Conservation (phyloP, 495 filamentous ascomycete species). For the Glonium stellatum region DNA sequence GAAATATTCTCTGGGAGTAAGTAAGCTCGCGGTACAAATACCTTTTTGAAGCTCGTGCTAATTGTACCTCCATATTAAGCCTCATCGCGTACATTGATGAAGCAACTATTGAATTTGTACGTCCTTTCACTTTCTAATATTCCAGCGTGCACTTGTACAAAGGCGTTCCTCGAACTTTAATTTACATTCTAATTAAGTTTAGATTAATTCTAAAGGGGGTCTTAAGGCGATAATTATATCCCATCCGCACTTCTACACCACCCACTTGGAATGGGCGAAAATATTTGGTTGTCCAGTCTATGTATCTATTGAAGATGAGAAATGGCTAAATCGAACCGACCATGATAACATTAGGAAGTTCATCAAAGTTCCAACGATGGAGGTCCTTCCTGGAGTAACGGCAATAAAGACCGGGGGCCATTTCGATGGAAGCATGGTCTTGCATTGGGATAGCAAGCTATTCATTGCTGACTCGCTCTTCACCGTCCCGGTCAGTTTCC, state of each 20-base stretch:
- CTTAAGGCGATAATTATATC: constrained; percentile 68
- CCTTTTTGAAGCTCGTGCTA: too few species aligned
- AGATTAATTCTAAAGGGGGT: constrained; percentile 45
- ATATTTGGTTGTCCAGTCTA: constrained; percentile 60
- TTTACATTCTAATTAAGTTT: constrained; percentile 2
- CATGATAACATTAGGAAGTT: constrained; percentile 36
- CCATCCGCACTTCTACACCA: constrained; percentile 73
- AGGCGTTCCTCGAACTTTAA: neutral
- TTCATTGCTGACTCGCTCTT: constrained; percentile 67
- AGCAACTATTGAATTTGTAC: constrained; percentile 43
- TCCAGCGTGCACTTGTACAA: neutral
- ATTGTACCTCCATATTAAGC: too few species aligned
- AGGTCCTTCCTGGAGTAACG: constrained; percentile 47
- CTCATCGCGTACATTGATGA: constrained; percentile 58
- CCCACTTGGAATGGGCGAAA: constrained; percentile 59
- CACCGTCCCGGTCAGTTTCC: constrained; percentile 51
- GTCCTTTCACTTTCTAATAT: neutral
- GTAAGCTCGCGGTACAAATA: too few species aligned
- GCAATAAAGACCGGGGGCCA: constrained; percentile 65
- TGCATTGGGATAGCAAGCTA: constrained; percentile 51
- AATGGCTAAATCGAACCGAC: constrained; percentile 49
- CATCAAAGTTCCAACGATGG: constrained; percentile 37
- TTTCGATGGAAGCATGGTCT: constrained; percentile 62
- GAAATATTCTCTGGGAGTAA: constrained; percentile 77
- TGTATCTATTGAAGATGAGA: constrained; percentile 51